phyloP scores from a whole-genome alignment of 176 grass and related monocot genomes.

The Raddia distichophylla region DNA sequence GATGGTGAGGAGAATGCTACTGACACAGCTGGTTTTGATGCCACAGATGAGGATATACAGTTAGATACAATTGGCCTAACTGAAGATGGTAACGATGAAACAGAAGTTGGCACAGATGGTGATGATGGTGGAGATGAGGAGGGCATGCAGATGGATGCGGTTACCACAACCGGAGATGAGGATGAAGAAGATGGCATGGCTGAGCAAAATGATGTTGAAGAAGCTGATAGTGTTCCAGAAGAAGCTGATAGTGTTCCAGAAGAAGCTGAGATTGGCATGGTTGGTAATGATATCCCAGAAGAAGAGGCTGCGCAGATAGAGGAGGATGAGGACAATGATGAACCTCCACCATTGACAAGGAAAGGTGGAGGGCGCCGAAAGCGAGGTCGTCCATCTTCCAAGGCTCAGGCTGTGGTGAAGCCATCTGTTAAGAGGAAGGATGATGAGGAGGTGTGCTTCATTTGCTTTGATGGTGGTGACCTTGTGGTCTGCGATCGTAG shows the following conservation, averaged over 20 bases:
- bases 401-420: conserved; percentile 49
- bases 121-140: conserved; percentile 39
- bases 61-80: conserved; percentile 14
- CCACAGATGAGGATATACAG: conserved; percentile 29
- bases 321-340: conserved; percentile 45
- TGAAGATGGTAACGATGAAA: conserved; percentile 38
- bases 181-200: conserved; percentile 45
- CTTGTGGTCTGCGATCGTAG: conserved; percentile 99
- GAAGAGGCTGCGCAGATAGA: conserved; percentile 46
- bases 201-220: conserved; percentile 38
- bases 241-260: conserved; percentile 39
- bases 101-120: conserved; percentile 34
- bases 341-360: conserved; percentile 50
- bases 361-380: conserved; percentile 67
- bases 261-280: conserved; percentile 31
- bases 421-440: conserved; percentile 59
- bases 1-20: background rate
- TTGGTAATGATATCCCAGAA: conserved; percentile 46
- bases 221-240: conserved; percentile 36
- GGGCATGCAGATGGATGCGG: conserved; percentile 25
- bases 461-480: conserved; percentile 98
- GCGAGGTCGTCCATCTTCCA: conserved; percentile 71
- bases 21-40: conserved; percentile 1
- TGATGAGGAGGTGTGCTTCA: conserved; percentile 95
- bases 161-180: conserved; percentile 33